These are phyloP conservation scores for Hypholoma fasciculare DNA, from an alignment of 768 basidiomycete genomes.

Conservation along the genomic window DNA sequence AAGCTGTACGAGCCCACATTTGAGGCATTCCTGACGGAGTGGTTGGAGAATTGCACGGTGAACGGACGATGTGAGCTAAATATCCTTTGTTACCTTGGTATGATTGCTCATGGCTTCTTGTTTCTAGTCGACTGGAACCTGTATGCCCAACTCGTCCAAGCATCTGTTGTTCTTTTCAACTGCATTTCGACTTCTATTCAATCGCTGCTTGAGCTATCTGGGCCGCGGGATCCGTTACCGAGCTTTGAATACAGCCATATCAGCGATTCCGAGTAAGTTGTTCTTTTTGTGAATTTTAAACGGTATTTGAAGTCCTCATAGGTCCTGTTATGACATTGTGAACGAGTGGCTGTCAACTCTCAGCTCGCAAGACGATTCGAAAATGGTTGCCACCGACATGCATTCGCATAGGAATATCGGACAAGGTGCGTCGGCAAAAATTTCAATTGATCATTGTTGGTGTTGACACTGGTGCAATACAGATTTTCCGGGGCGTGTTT, in stretches of 20 bases:
- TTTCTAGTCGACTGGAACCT: slow-evolving; percentile 57
- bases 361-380: slow-evolving; percentile 28
- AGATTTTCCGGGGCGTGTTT: slow-evolving; percentile 50
- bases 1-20: slow-evolving; percentile 41
- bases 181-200: slow-evolving; percentile 30
- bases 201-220: slow-evolving; percentile 22
- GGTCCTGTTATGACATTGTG: slow-evolving; percentile 40
- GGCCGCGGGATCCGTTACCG: slow-evolving; percentile 28
- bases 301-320: slow-evolving; percentile 17
- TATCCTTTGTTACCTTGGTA: background rate
- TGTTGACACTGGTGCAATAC: background rate
- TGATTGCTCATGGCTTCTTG: background rate
- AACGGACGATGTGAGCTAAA: slow-evolving; percentile 47
- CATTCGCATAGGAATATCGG: slow-evolving; percentile 45
- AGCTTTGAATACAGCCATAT: slow-evolving; percentile 43
- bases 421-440: slow-evolving; percentile 33
- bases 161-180: slow-evolving; percentile 41
- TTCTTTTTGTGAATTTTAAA: slow-evolving; percentile 3
- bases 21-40: slow-evolving; percentile 41
- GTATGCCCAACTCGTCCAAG: slow-evolving; percentile 45
- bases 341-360: slow-evolving; percentile 39
- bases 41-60: slow-evolving; percentile 41
- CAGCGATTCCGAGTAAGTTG: slow-evolving; percentile 15
- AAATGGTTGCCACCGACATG: slow-evolving; percentile 36
- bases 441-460: background rate